Evolutionary conservation across 345 rosid genomes (phyloP).

Genomic region (rapeseed (Brassica napus)): Da-Ae NC_063446.1:26655001-26655500

Average conservation of each 20-base stretch:
- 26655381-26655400: neutral
- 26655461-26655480: slow-evolving; percentile 75
- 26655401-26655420: neutral
- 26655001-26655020: slow-evolving; percentile 93
- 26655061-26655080: slow-evolving; percentile 91
- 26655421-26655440: neutral
- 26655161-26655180: slow-evolving; percentile 65
- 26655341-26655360: slow-evolving; percentile 86
- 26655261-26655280: neutral
- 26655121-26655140: slow-evolving; percentile 57
- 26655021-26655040: slow-evolving; percentile 88
- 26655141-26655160: slow-evolving; percentile 73
- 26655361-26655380: slow-evolving; percentile 66
- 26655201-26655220: slow-evolving; percentile 75
- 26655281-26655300: slow-evolving; percentile 34
- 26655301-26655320: slow-evolving; percentile 82
- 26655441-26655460: neutral
- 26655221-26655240: slow-evolving; percentile 34
- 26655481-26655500: slow-evolving; percentile 91
- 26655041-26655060: slow-evolving; percentile 92
- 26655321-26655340: slow-evolving; percentile 86
- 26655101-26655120: slow-evolving; percentile 76
- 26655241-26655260: neutral
- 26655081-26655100: slow-evolving; percentile 62
- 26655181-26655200: slow-evolving; percentile 66